phyloP scores from a whole-genome alignment of 169 alveolate genomes.

The Cytauxzoon felis region DNA sequence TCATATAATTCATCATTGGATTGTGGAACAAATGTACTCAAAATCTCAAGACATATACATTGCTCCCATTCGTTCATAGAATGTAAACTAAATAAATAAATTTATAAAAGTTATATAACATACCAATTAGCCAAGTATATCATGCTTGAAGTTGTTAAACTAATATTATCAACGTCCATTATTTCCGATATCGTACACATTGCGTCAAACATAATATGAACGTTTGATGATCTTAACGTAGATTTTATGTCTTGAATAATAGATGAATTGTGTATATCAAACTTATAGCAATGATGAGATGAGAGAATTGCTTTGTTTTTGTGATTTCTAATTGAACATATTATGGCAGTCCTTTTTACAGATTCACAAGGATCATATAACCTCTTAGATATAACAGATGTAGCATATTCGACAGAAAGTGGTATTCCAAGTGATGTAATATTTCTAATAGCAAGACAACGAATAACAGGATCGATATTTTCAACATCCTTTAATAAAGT shows the following conservation, averaged over 20 bases:
- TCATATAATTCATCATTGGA: conserved; percentile 93
- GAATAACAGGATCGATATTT: conserved; percentile 92
- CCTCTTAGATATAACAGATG: conserved; percentile 24
- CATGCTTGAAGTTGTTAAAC: conserved; percentile 20
- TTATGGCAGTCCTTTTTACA: conserved; percentile 58
- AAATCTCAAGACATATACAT: conserved; percentile 86
- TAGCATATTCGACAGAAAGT: conserved; percentile 58
- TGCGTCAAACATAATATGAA: conserved; percentile 54
- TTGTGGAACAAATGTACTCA: conserved; percentile 86
- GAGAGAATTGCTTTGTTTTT: conserved; percentile 5
- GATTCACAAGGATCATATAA: conserved; percentile 50
- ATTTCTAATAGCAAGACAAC: conserved; percentile 96
- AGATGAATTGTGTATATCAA: conserved; percentile 6
- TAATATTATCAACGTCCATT: conserved; percentile 16
- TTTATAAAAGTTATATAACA: neutral
- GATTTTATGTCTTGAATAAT: conserved; percentile 17
- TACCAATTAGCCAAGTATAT: conserved; percentile 43
- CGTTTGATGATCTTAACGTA: conserved; percentile 44
- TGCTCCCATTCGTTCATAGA: conserved; percentile 96
- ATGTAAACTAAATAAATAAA: conserved; percentile 25
- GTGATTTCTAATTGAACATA: conserved; percentile 33
- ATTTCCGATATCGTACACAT: conserved; percentile 42
- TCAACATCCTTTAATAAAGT: conserved; percentile 94
- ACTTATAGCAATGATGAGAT: neutral
- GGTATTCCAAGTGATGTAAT: conserved; percentile 90